phyloP scores from a whole-genome alignment of 2,329 filamentous ascomycete genomes.

The Fusarium coffeatum region DNA sequence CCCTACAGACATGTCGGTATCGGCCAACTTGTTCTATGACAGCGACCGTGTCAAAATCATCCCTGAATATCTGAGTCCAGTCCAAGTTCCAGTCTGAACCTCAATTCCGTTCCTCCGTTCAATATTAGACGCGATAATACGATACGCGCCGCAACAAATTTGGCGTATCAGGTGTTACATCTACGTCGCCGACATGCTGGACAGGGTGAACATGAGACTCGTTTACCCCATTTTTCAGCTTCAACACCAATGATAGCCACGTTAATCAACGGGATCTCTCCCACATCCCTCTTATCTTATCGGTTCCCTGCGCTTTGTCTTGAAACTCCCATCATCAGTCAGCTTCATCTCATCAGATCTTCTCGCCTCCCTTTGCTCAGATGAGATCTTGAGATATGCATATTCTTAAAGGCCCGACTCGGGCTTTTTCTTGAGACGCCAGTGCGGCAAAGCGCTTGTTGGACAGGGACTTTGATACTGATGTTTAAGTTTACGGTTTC shows the following conservation, averaged over 20 bases:
- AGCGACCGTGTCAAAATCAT: slow-evolving; percentile 3
- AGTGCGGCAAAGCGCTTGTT: background rate
- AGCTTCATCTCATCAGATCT: background rate
- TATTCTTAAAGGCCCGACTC: background rate
- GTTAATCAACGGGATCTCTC: background rate
- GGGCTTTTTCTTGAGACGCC: background rate
- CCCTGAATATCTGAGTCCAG: background rate
- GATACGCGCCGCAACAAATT: slow-evolving; percentile 16
- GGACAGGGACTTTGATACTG: background rate
- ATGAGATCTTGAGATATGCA: background rate
- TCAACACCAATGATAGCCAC: background rate
- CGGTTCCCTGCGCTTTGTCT: background rate
- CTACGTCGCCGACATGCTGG: slow-evolving; percentile 6
- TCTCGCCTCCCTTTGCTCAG: background rate
- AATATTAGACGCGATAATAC: slow-evolving; percentile 12
- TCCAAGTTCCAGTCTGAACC: background rate
- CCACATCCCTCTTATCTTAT: background rate
- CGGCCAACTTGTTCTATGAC: background rate
- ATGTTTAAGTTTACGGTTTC: background rate
- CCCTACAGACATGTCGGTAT: background rate
- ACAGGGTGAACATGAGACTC: slow-evolving; percentile 7
- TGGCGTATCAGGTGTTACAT: slow-evolving; percentile 25
- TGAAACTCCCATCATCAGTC: background rate
- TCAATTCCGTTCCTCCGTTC: background rate
- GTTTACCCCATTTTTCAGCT: background rate